phyloP scores from a whole-genome alignment of 768 basidiomycete species.

The Holtermannia corniformis region DNA sequence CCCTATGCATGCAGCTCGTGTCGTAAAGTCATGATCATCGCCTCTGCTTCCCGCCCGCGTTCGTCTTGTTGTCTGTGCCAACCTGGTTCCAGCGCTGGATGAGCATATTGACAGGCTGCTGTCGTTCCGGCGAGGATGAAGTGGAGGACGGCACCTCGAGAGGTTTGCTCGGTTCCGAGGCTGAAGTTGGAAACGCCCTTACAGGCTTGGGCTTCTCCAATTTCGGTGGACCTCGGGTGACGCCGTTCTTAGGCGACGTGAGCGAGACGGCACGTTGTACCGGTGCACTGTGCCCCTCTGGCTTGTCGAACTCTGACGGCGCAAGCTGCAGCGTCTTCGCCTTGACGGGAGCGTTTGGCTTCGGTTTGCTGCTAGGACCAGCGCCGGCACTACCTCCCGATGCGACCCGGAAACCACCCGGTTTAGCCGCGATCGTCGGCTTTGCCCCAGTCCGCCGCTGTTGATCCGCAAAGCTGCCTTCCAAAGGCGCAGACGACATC shows the following conservation, averaged over 20 bases:
- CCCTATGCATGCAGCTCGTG: no score
- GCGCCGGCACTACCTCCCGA: neutral
- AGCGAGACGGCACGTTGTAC: neutral
- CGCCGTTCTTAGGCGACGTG: neutral
- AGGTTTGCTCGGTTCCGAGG: neutral
- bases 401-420: conserved; percentile 15
- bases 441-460: conserved; percentile 9
- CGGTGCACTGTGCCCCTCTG: neutral
- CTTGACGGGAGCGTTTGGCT: neutral
- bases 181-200: neutral
- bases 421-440: conserved; percentile 22
- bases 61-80: no score
- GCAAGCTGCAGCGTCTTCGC: neutral
- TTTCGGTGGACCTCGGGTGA: neutral
- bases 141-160: neutral
- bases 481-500: conserved; percentile 13
- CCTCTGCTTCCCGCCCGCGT: no score
- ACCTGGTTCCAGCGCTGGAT: conserved; percentile 39
- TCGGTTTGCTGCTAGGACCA: neutral
- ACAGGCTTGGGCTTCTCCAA: neutral
- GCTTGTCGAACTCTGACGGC: neutral
- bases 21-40: no score
- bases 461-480: neutral
- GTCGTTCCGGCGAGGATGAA: conserved; percentile 26
- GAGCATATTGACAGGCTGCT: conserved; percentile 34